Base-by-base conservation (phyloP, 306 rosid genomes). In the Prunus armeniaca region DNA sequence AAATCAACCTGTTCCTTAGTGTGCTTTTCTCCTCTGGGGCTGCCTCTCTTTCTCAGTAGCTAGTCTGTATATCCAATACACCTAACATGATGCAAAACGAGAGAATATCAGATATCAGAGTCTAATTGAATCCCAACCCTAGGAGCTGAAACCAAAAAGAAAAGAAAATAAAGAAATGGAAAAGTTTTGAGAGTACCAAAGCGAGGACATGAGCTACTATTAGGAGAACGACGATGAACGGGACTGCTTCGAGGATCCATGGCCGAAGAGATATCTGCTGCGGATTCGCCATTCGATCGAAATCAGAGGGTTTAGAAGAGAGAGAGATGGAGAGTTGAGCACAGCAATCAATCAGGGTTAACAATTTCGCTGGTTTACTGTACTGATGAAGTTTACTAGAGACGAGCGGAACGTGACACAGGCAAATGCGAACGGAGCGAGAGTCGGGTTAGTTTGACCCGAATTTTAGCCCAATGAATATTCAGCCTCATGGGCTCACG, bases 161-260 rank as follows among this genome's bases (percentile, higher is more conserved):
- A 50, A 22, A 25, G 65, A n/a, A 27, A 50, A 12, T 19, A 14
- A 68, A 52, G 65, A 17, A 74, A 54, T 18, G 49, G 2, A 30
- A 25, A 60, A 65, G 64, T 20, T 12, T 8, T 28, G 38, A 13
- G 34, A 66, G 66, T 80, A 94, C 98, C 97, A 94, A 73, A 19
- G 98, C 97, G 79, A 92, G 54, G 81, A 94, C 96, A 34, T 95
- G 98, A 70, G 89, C 88, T 13, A 93, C 97, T 9, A 92, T 90
- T 9, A 95, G 84, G 47, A 88, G 15, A 78, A 90, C 73, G 24
- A 92, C 89, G 38, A 90, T 11, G 52, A 90, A 75, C 11, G 96
- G 93, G 19, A 92, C 58, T 63, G 46, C 72, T 20, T 89, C 86
- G 38, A 88, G 91, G 75, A 95, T 43, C 98, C 97, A 89, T 72